Conservation (phyloP, 176 grass and related monocot species). For the Triticum aestivum region DNA sequence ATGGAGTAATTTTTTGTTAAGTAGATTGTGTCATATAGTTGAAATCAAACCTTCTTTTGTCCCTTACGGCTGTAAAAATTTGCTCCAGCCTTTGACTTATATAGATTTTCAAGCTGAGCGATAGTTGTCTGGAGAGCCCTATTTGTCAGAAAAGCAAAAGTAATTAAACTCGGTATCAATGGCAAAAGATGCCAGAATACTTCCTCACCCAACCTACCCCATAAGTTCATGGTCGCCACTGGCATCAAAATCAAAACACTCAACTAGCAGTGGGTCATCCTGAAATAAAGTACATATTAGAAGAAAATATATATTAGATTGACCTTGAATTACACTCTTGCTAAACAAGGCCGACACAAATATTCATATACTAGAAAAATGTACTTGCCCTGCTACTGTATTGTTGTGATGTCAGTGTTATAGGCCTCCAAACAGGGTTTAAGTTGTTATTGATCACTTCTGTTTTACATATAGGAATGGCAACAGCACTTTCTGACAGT, state of each 20-base stretch:
- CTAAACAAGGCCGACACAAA: constrained; percentile 14
- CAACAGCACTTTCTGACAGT: constrained; percentile 56
- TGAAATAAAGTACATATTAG: constrained; percentile 48
- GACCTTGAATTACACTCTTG: constrained; percentile 3
- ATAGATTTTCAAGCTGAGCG: constrained; percentile 64
- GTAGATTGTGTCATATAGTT: neutral
- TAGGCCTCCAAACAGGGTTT: constrained; percentile 82
- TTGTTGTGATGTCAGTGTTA: constrained; percentile 80
- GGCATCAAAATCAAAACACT: constrained; percentile 94
- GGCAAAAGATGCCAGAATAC: constrained; percentile 24
- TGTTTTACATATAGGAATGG: constrained; percentile 90
- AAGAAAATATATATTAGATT: neutral
- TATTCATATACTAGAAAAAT: neutral
- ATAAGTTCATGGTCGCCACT: constrained; percentile 79
- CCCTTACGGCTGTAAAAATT: constrained; percentile 61
- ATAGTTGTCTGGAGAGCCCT: constrained; percentile 74
- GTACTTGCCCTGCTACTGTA: constrained; percentile 84
- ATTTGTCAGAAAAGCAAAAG: constrained; percentile 30
- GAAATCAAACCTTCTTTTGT: constrained; percentile 52
- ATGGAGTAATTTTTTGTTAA: neutral
- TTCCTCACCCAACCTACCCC: constrained; percentile 52
- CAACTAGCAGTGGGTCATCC: constrained; percentile 92
- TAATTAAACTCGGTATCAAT: constrained; percentile 18
- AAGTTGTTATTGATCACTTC: constrained; percentile 74
- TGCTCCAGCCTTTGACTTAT: constrained; percentile 61